phyloP scores from a whole-genome alignment of 73 alveolate species.

The Blepharisma stoltei region DNA sequence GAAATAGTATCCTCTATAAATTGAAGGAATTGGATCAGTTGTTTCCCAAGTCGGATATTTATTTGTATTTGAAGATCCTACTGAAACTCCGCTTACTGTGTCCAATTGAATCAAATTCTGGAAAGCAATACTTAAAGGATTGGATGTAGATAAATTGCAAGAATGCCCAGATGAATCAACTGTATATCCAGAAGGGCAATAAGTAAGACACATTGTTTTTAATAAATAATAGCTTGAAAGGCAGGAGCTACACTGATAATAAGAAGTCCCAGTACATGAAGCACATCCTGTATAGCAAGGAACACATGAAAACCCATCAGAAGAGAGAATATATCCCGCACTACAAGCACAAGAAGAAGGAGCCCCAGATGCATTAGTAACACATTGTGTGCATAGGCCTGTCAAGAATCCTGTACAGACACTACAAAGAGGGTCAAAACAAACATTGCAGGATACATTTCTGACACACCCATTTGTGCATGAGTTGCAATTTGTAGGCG shows the following conservation, averaged over 20 bases:
- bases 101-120: neutral
- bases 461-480: no score
- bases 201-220: neutral
- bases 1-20: neutral
- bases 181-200: conserved; percentile 12
- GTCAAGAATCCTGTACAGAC: no score
- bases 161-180: no score
- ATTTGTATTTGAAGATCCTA: neutral
- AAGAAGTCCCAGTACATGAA: neutral
- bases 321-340: neutral
- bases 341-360: neutral
- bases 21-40: conserved; percentile 1
- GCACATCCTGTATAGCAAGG: neutral
- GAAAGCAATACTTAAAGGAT: neutral
- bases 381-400: no score
- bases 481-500: no score
- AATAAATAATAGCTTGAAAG: neutral
- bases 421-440: no score
- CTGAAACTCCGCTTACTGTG: neutral
- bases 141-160: neutral
- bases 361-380: conserved; percentile 28
- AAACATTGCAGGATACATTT: no score
- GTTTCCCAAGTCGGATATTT: neutral
- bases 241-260: neutral
- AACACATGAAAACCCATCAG: neutral